phyloP scores from a whole-genome alignment of 2,329 filamentous ascomycete species.

The Xenoacremonium recifei region DNA sequence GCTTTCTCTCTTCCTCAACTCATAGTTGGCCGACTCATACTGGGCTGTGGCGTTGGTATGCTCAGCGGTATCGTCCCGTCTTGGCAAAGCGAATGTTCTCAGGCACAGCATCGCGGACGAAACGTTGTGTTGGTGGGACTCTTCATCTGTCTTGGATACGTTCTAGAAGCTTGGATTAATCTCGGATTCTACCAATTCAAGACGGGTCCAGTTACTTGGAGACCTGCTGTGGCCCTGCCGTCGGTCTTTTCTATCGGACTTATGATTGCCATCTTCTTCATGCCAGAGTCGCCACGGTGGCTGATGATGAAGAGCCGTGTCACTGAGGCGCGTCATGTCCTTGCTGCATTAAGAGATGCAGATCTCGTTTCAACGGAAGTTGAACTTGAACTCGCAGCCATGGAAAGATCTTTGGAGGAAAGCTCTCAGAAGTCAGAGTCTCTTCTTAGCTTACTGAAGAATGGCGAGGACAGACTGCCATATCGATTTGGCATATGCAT shows the following conservation, averaged over 20 bases:
- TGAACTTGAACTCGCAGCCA: constrained; percentile 42
- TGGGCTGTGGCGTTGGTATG: constrained; percentile 52
- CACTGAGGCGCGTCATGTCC: constrained; percentile 28
- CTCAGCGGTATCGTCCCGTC: constrained; percentile 51
- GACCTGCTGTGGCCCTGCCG: constrained; percentile 35
- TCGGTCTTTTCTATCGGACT: constrained; percentile 29
- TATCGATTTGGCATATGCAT: constrained; percentile 41
- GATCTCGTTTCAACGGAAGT: constrained; percentile 35
- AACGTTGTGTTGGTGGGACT: constrained; percentile 47
- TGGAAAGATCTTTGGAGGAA: constrained; percentile 46
- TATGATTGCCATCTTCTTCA: constrained; percentile 29
- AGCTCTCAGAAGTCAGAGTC: constrained; percentile 34
- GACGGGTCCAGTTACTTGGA: constrained; percentile 26
- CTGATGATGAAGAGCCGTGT: constrained; percentile 30
- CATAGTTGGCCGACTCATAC: constrained; percentile 46
- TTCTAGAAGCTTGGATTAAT: constrained; percentile 43
- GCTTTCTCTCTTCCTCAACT: constrained; percentile 38
- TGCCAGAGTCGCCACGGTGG: constrained; percentile 36
- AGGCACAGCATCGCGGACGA: constrained; percentile 50
- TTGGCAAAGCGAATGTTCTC: constrained; percentile 50
- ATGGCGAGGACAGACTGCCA: constrained; percentile 46
- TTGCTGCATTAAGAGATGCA: constrained; percentile 37
- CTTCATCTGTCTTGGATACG: constrained; percentile 41
- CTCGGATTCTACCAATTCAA: constrained; percentile 37
- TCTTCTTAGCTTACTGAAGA: constrained; percentile 43